Evolutionary conservation across 176 grass and related monocot genomes (phyloP), one percentile per base, ranked within the genome.

Genomic region (Oryza australiensis): DNA sequence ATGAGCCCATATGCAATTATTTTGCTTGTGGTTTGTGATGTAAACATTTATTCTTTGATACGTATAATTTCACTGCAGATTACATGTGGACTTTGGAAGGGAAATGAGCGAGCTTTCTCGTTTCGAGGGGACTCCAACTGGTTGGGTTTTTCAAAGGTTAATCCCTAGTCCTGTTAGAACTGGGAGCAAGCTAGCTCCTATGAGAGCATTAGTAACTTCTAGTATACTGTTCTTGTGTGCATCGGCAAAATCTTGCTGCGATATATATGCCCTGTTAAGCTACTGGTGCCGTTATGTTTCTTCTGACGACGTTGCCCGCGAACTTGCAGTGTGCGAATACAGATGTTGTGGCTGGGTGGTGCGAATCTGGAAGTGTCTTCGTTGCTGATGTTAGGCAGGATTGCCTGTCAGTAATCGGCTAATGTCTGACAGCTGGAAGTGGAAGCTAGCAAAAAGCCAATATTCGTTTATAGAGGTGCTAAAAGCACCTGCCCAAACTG

Each of bases 121-220:
- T 98, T 94, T 81, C 89, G 86, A 82, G 95, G 95, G 62, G 92
- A 98, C 80, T 94, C 95, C 43, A 98, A 94, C 65, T 98, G 86
- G 88, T 57, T 98, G 64, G 88, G 92, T 33, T 98, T 98, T 84
- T 90, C 89, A 45, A 93, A 94, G 95, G 95, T 98, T 98, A 87
- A 7, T 57, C 18, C 5, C 5, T 1, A 34, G 38, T 7, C 37
- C 27, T 18, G 22, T 13, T 66, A 9, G 9, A 63, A 26, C 23
- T 38, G 74, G 57, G 24, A 37, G 74, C 35, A 42, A 64, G 12
- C 12, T 42, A 77, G 74, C 35, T n/a, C 23, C 35, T 23, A 5
- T 27, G 38, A 72, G 6, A 16, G 55, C 55, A 43, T 9, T 23
- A 43, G 43, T 26, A 26, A 7, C 5, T 72, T 42, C 0, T 14